Conservation (phyloP, 202 grass and related monocot genomes). For the Zoysia matrella region DNA sequence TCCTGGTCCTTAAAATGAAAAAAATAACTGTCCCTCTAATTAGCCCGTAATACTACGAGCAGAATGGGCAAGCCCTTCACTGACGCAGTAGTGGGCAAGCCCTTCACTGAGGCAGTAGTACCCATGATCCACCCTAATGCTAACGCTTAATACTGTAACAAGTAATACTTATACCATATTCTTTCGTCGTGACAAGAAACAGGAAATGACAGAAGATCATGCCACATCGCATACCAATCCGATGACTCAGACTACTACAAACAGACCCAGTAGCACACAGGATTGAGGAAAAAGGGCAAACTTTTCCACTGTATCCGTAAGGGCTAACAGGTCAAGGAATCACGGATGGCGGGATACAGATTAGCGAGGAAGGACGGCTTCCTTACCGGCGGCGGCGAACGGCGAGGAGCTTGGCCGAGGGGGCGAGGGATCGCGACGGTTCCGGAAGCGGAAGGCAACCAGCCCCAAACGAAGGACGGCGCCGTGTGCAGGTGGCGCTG, state of each 20-base stretch:
- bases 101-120: neutral
- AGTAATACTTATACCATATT: neutral
- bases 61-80: neutral
- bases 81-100: too few relatives aligned
- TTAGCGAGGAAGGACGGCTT: neutral
- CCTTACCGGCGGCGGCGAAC: constrained; percentile 17
- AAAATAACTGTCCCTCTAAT: neutral
- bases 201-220: neutral
- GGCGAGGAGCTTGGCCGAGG: neutral
- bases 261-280: neutral
- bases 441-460: constrained; percentile 12
- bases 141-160: neutral
- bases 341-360: neutral
- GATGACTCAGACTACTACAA: neutral
- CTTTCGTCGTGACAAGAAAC: neutral
- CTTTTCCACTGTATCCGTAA: constrained; percentile 1
- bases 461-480: too few relatives aligned
- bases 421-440: neutral
- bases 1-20: neutral
- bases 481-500: neutral
- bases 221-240: neutral
- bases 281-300: constrained; percentile 1
- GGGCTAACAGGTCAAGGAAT: constrained; percentile 4
- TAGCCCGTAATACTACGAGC: neutral
- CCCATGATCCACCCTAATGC: neutral